Percentiles rank a stretch among this genome's conserved stretches.
Evolutionary conservation across 495 filamentous ascomycete species (phyloP).

Genomic region (Evernia prunastri): DNA sequence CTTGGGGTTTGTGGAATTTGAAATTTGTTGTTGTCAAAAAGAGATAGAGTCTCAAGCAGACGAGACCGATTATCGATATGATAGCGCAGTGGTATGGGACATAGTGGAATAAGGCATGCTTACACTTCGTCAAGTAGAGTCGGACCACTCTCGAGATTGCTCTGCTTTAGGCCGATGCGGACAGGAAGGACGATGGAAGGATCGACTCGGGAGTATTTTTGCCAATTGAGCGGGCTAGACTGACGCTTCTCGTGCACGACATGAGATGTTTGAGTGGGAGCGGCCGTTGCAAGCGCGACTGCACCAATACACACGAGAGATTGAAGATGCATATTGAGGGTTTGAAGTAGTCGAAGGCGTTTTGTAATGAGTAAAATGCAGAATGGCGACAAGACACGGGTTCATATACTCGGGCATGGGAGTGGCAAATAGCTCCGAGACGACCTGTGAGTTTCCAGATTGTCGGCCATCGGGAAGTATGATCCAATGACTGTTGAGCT

Average conservation of each 20-base stretch:
- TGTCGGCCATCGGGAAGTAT: background rate
- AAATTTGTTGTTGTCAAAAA: background rate
- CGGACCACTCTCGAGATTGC: slow-evolving; percentile 46
- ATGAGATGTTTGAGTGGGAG: slow-evolving; percentile 33
- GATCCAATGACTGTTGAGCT: background rate
- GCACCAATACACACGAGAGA: slow-evolving; percentile 27
- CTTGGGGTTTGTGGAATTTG: background rate
- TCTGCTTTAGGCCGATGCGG: slow-evolving; percentile 50
- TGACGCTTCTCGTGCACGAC: slow-evolving; percentile 40
- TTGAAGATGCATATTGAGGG: slow-evolving; percentile 8
- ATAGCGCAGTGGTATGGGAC: background rate
- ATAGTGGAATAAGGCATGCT: background rate
- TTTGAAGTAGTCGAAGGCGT: background rate
- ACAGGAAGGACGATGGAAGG: slow-evolving; percentile 40
- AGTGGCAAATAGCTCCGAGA: background rate
- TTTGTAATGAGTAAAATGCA: background rate
- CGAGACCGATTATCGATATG: background rate
- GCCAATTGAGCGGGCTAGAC: slow-evolving; percentile 32
- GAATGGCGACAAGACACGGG: background rate
- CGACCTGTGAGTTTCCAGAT: background rate
- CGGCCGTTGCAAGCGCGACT: slow-evolving; percentile 30
- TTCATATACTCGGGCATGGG: background rate
- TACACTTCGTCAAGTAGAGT: slow-evolving; percentile 47
- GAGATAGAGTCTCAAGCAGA: background rate
- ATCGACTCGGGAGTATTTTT: slow-evolving; percentile 32